Evolutionary conservation across 176 grass and related monocot species (phyloP), one percentile per base, ranked within the genome.

Genomic region (Tillandsia fasciculata): DNA sequence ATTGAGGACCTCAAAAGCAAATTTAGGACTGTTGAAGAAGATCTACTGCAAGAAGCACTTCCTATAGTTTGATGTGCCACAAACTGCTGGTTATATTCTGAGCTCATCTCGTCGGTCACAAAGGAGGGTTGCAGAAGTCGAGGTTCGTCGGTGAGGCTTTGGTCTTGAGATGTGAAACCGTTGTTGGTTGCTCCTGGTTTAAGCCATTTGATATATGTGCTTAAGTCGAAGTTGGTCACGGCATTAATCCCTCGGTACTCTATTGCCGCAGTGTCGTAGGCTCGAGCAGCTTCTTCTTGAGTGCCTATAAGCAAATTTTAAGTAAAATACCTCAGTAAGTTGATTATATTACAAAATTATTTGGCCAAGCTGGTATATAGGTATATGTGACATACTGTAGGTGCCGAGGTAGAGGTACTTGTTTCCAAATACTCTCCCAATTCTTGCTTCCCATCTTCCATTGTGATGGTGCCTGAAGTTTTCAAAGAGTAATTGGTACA

Each of bases 361-460:
- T 61, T 23, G 56, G 0, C 15, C n/a, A 23, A 20, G n/a, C 33
- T 42, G 33, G 33, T 42, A 42, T 42, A 59, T 22, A 22, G 20
- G 54, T 17, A 8, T 20, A 58, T 17, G 26, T 24, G 23, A 28
- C 75, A 56, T 67, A 86, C 72, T 84, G 72, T 87, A 87, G 0
- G 84, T 87, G 64, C 88, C 88, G n/a, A 91, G 84, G 74, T 87
- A 91, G 50, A 91, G 81, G 52, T 91, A 91, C 72, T 87, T 91
- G 84, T 87, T 91, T 26, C 84, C 88, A 26, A 87, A 87, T n/a
- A 91, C 88, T 7, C 88, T 26, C 0, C 84, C 88, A 73, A 87
- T 87, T 69, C 88, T 51, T 0, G 88, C 84, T 51, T 91, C 88
- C 88, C 88, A 91, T 26, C 81, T 53, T 48, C 88, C 84, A 64